These are phyloP conservation scores for Filosporella fistucella DNA, from an alignment of 495 filamentous ascomycete species.

Conservation along the genomic window DNA sequence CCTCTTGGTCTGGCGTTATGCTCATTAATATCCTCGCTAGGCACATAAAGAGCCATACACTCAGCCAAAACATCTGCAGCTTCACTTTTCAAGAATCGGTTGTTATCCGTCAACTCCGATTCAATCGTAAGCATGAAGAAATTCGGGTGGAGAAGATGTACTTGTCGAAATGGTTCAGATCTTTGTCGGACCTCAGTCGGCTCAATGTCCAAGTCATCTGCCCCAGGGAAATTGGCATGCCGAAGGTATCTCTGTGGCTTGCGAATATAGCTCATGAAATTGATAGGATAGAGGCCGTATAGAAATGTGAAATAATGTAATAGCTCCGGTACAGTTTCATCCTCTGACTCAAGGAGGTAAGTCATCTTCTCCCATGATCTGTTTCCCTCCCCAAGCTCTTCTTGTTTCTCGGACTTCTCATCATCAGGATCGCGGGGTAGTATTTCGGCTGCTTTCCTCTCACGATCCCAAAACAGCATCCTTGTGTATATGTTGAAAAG, in stretches of 20 bases:
- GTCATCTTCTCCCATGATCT: slow-evolving; percentile 55
- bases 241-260: slow-evolving; percentile 69
- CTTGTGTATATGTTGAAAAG: slow-evolving; percentile 74
- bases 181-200: slow-evolving; percentile 63
- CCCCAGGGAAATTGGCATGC: slow-evolving; percentile 53
- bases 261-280: slow-evolving; percentile 71
- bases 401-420: slow-evolving; percentile 13
- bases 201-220: slow-evolving; percentile 66
- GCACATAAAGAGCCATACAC: slow-evolving; percentile 51
- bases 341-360: slow-evolving; percentile 50
- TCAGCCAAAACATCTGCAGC: slow-evolving; percentile 65
- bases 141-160: slow-evolving; percentile 68
- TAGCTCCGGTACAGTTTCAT: slow-evolving; percentile 62
- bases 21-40: slow-evolving; percentile 14
- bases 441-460: slow-evolving; percentile 16
- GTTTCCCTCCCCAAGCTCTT: not conserved
- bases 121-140: slow-evolving; percentile 68
- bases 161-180: slow-evolving; percentile 61
- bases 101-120: slow-evolving; percentile 63
- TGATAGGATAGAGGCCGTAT: slow-evolving; percentile 76
- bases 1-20: slow-evolving; percentile 8
- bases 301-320: slow-evolving; percentile 73
- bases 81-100: slow-evolving; percentile 68
- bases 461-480: slow-evolving; percentile 67
- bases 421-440: slow-evolving; percentile 4